phyloP scores from a whole-genome alignment of 2,329 filamentous ascomycete species.

The Botryosphaeria dothidea region DNA sequence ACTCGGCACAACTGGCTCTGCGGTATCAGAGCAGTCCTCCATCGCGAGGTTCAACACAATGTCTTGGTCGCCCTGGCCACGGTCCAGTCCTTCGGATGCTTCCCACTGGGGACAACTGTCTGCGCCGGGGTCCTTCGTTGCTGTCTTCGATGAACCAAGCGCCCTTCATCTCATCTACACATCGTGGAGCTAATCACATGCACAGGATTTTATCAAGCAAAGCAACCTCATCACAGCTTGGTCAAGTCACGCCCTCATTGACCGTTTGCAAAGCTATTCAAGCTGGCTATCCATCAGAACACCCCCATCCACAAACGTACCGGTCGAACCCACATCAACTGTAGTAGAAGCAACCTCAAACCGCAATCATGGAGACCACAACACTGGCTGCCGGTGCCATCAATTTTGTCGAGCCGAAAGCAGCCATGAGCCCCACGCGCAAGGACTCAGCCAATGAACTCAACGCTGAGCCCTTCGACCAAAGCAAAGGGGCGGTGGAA shows the following conservation, averaged over 20 bases:
- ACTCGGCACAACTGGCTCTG: conserved; percentile 8
- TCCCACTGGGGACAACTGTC: conserved; percentile 10
- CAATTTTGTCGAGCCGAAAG: conserved; percentile 37
- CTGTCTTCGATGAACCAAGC: conserved; percentile 19
- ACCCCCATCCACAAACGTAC: conserved; percentile 45
- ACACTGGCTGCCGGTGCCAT: conserved; percentile 30
- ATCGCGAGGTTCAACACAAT: conserved; percentile 20
- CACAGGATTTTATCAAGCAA: conserved; percentile 12
- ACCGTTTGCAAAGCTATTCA: conserved; percentile 32
- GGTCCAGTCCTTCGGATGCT: conserved; percentile 15
- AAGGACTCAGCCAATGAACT: conserved; percentile 19
- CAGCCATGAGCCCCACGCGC: conserved; percentile 36
- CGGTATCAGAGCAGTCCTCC: conserved; percentile 16
- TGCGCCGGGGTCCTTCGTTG: conserved; percentile 18
- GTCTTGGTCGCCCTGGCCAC: conserved; percentile 16
- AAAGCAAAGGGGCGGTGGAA: conserved; percentile 21
- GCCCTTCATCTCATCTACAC: conserved; percentile 2
- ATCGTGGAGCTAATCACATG: conserved; percentile 16
- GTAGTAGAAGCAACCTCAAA: conserved; percentile 41
- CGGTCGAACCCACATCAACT: conserved; percentile 49
- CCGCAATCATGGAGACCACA: conserved; percentile 49
- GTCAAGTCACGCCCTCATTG: not conserved
- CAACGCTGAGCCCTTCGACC: not conserved
- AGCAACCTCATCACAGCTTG: not conserved
- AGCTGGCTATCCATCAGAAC: conserved; percentile 41